Evolutionary conservation across 1,284 basidiomycete species (phyloP).

Genomic region (Ceratorhiza oryzae-sativae): DNA sequence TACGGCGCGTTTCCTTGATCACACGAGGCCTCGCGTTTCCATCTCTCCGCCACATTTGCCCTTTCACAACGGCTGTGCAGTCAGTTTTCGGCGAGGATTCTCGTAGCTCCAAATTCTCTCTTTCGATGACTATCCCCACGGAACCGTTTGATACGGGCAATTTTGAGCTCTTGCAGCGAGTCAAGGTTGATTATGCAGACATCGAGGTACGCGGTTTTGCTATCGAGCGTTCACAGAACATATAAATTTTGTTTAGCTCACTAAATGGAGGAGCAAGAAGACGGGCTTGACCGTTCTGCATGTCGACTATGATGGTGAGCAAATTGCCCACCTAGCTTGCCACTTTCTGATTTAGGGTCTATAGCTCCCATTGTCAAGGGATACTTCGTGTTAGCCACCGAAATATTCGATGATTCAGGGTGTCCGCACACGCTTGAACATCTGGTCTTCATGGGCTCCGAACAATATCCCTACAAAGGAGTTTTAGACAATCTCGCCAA

Average conservation of each 20-base stretch:
- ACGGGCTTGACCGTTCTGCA: constrained; percentile 83
- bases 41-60: constrained; percentile 11
- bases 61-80: constrained; percentile 32
- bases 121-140: constrained; percentile 22
- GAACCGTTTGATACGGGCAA: constrained; percentile 54
- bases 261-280: constrained; percentile 83
- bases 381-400: constrained; percentile 91
- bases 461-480: constrained; percentile 96
- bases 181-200: constrained; percentile 78
- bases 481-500: constrained; percentile 98
- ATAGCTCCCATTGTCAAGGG: constrained; percentile 89
- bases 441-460: constrained; percentile 92
- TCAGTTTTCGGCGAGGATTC: not conserved
- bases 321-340: constrained; percentile 36
- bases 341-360: constrained; percentile 34
- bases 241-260: constrained; percentile 54
- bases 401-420: constrained; percentile 94
- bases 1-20: constrained; percentile 30
- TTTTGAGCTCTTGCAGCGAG: constrained; percentile 77
- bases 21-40: not conserved
- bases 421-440: constrained; percentile 95
- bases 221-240: not conserved
- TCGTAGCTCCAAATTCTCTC: not conserved
- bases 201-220: constrained; percentile 54
- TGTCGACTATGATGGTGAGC: constrained; percentile 80